Base-by-base conservation (phyloP, 1,284 basidiomycete species). In the Malassezia cuniculi region DNA sequence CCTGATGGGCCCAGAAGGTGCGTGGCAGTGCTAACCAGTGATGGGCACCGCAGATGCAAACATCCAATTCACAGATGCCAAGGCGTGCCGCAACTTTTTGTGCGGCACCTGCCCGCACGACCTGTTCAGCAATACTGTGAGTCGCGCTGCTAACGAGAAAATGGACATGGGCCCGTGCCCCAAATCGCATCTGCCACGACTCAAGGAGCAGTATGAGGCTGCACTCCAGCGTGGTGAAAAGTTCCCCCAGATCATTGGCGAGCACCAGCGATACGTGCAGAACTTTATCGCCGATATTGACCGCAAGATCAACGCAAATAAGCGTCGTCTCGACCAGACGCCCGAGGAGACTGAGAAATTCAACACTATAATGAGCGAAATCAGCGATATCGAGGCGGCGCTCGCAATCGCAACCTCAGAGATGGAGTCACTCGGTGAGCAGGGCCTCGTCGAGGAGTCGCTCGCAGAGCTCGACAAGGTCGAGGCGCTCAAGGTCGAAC, bases 311-410 rank as follows among this genome's bases (percentile, higher is more conserved):
- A 74, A 85, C 31, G 78, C 85, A 29, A 85, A 86, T 41, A 90
- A 97, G 69, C 77, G 87, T 51, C 76, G 93, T 60, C 72, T 99
- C 59, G 93, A 97, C 73, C 95, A 97, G 74, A 97, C 93, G 16
- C 93, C 93, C 8, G 93, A 97, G 71, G 93, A 99, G 74, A 95
- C 95, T 68, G 85, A 86, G 36, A 89, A 93, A 71, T 95, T 90
- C 21, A 93, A 93, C 16, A 89, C 90, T 69, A 71, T 97, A 73
- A 97, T 97, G 87, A 78, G 87, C 55, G 93, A 97, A 76, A 95
- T 99, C 70, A 86, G 85, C 46, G 93, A 99, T 73, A 93, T 99
- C 65, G 90, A 97, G 73, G 73, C 94, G 51, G 89, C 93, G 41
- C 94, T 95, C 63, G 87, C 95, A 71, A 87, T 86, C 52, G 89